A percentile compares a stretch with the other conserved stretches of the same genome.
Conservation (phyloP, 805 yeast species). For the Nakazawaea wickerhamii region DNA sequence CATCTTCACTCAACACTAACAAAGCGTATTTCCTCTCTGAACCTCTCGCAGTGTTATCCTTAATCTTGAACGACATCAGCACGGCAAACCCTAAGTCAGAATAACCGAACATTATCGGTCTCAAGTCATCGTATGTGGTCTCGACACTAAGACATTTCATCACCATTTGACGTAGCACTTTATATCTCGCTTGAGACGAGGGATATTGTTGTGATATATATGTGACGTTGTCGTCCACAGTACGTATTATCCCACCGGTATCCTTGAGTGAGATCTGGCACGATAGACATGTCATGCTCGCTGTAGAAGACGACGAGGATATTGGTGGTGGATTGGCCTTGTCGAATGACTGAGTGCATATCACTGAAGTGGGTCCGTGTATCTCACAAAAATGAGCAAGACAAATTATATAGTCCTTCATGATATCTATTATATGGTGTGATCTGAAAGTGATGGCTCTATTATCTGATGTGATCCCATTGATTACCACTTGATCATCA, state of each 20-base stretch:
- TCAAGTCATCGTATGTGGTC: conserved; percentile 50
- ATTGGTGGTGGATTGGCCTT: conserved; percentile 23
- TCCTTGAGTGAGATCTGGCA: conserved; percentile 53
- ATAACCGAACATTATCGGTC: conserved; percentile 64
- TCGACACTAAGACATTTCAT: conserved; percentile 65
- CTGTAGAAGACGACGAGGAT: neutral
- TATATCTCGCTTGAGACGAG: conserved; percentile 41
- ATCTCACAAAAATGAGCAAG: conserved; percentile 74
- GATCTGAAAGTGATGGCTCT: too few relatives aligned
- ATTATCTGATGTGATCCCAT: too few relatives aligned
- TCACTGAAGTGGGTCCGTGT: conserved; percentile 65
- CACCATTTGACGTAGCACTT: conserved; percentile 52
- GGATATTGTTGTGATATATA: conserved; percentile 62
- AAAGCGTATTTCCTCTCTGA: conserved; percentile 64
- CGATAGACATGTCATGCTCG: conserved; percentile 43
- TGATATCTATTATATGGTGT: too few relatives aligned
- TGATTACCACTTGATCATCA: too few relatives aligned
- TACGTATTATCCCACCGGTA: conserved; percentile 22
- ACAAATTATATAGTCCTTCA: conserved; percentile 41
- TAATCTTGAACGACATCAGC: conserved; percentile 53
- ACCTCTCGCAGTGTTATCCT: conserved; percentile 66
- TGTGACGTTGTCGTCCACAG: conserved; percentile 18
- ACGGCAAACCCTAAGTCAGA: conserved; percentile 55
- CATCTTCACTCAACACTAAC: conserved; percentile 52
- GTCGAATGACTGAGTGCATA: conserved; percentile 49